Conservation (phyloP, 2,329 filamentous ascomycete genomes). For the Colletotrichum brevisporum region DNA sequence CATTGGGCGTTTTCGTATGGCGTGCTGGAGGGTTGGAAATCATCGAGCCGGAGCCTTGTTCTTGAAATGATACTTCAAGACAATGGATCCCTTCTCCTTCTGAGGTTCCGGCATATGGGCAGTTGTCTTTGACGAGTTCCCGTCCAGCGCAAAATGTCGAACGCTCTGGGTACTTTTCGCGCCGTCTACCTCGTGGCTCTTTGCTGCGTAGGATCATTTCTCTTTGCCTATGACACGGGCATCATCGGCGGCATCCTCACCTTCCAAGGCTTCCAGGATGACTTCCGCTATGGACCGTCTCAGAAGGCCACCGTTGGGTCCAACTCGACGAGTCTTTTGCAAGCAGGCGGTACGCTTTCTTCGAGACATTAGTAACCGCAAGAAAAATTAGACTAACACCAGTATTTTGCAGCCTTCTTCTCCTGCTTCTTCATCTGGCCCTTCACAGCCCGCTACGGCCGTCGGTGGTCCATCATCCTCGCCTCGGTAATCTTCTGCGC, state of each 20-base stretch:
- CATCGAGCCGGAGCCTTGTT: no score
- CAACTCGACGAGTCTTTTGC: constrained; percentile 57
- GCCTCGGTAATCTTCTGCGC: constrained; percentile 60
- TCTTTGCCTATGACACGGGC: constrained; percentile 59
- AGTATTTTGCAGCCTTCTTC: constrained; percentile 52
- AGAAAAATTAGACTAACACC: not conserved
- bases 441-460: constrained; percentile 57
- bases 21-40: constrained; percentile 6
- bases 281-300: constrained; percentile 51
- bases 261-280: constrained; percentile 54
- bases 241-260: constrained; percentile 58
- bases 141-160: constrained; percentile 14
- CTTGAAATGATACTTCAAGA: not conserved
- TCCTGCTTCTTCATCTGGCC: constrained; percentile 60
- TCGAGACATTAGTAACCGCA: no score
- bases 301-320: constrained; percentile 52
- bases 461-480: constrained; percentile 56
- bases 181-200: constrained; percentile 55
- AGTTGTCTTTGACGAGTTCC: not conserved
- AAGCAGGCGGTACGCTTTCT: constrained; percentile 53
- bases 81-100: not conserved
- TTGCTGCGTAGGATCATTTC: constrained; percentile 55
- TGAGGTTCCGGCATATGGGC: no score
- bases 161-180: constrained; percentile 51
- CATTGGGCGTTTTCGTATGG: constrained; percentile 11